Evolutionary conservation across 306 rosid genomes (phyloP), one percentile per base, ranked within the genome.

Genomic region (Ceratonia siliqua): DNA sequence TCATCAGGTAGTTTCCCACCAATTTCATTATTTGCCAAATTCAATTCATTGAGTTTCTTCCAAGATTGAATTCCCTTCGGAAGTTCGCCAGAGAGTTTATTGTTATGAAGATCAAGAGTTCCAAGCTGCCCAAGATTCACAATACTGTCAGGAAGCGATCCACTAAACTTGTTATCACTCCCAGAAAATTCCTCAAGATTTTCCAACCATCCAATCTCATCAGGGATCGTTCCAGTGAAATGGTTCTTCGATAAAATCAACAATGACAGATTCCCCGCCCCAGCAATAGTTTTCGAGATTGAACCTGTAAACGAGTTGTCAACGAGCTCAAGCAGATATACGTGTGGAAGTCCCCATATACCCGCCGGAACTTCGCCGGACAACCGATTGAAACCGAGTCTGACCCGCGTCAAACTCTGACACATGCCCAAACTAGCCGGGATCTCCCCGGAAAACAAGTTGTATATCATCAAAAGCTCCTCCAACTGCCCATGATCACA

Each of bases 351-450:
- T 1, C 97, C 97, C 99, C 99, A 94, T 11, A 94, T 41, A 5
- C 88, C 87, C 2, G 83, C 91, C 49, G 99, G 99, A 27, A 94
- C 89, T 59, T 90, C 86, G 28, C 99, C 99, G 68, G 90, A 74
- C 0, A 92, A 70, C 11, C 85, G 57, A 63, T 94, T 94, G 71
- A 38, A 73, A 1, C 90, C 95, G 1, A 94, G 22, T 1, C 99
- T 78, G 14, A 94, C 84, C 17, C 96, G 85, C 2, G 70, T 81
- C 82, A 94, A 59, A 62, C 88, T 86, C 68, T 56, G 91, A 57
- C 97, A 94, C 54, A 87, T 85, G 1, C 91, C 95, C 17, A 94
- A 24, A 35, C 84, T 81, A 24, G 85, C 82, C 73, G 99, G 99
- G 54, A 94, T 74, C 78, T 76, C 79, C 10, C 99, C 99, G 69